Evolutionary conservation across 2,329 filamentous ascomycete species (phyloP), one percentile per base, ranked within the genome.

Genomic region (Triangularia verruculosa): DNA sequence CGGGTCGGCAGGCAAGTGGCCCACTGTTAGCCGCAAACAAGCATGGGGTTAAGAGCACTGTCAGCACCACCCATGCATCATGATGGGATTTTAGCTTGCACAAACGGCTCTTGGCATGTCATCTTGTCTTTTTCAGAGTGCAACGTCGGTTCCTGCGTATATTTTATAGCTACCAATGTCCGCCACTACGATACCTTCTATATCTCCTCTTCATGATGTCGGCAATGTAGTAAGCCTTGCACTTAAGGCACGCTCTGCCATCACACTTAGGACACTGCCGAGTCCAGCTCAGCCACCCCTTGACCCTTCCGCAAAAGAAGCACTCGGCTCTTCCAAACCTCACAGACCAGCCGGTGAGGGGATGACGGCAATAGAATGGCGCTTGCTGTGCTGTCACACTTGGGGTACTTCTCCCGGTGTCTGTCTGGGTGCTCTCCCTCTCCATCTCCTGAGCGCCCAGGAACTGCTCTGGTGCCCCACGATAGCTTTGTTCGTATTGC

Each of bases 11-110:
- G 59, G 54, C 52, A 58, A 54, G 9, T 27, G 61, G 28, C 62
- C 65, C 65, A 67, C 65, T 67, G 60, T 64, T 66, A 64, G 56
- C 65, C 65, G 62, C 58, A 43, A 62, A 27, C 20, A 39, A 32
- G 53, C 30, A 32, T 7, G 17, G 11, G 53, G 27, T 61, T 30
- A 22, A 25, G 24, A 8, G 12, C 43, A 32, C 43, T 32, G 32
- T 27, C 56, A 58, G 30, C 55, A n/a, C 56, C 47, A 47, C 17
- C 54, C 34, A 34, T 47, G 32, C 32, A 22, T 13, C 12, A n/a
- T 58, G 32, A 54, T 54, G 51, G 24, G 51, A 25, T 25, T 54
- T 54, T 54, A 25, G 47, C 47, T 39, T n/a, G 34, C 34, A 39
- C 34, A 39, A 47, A 47, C 39, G 39, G 39, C 39, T 20, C n/a